Base-by-base conservation (phyloP, 2,329 filamentous ascomycete genomes). In the Elsinoe necatrix region DNA sequence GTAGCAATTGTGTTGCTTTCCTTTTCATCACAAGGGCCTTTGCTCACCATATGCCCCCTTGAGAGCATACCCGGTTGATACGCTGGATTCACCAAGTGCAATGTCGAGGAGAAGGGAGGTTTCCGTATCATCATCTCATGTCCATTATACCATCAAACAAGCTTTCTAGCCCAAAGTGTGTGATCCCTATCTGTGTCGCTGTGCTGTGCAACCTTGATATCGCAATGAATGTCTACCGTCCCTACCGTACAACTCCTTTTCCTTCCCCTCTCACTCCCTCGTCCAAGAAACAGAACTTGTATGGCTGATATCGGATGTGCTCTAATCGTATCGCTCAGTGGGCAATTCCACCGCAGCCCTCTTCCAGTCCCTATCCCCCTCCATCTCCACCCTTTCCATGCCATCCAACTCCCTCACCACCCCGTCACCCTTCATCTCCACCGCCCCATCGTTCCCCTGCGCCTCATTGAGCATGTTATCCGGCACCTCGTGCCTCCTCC, bases 391-490 rank as follows among this genome's bases (percentile, higher is more conserved):
- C 48, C 48, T 52, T 31, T 34, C 18, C 29, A 27, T 21, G 8
- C 25, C 31, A 39, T 52, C 48, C 29, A 52, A 25, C n/a, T 52
- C 48, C 48, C 48, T 29, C 31, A 52, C 31, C 31, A 52, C 31
- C 4, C 48, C 48, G n/a, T 37, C 29, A 2, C 48, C 48, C 16
- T 52, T 52, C 48, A 52, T 52, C 48, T 52, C 48, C 29, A 37
- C 29, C 8, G 48, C 48, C 48, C 48, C 48, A 37, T 52, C 48
- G 16, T 20, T 52, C 23, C 41, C 50, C 39, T 20, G 16, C 20
- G 43, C 45, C 54, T 47, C 41, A n/a, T 56, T 52, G 20, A 45
- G 42, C 57, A 18, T 25, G n/a, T 31, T 43, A 52, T 54, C 21
- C 35, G 34, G 54, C 25, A 43, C 21, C 48, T 45, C 29, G 29